Base-by-base conservation (phyloP, 345 rosid species). In the Gossypium sturtianum region DNA sequence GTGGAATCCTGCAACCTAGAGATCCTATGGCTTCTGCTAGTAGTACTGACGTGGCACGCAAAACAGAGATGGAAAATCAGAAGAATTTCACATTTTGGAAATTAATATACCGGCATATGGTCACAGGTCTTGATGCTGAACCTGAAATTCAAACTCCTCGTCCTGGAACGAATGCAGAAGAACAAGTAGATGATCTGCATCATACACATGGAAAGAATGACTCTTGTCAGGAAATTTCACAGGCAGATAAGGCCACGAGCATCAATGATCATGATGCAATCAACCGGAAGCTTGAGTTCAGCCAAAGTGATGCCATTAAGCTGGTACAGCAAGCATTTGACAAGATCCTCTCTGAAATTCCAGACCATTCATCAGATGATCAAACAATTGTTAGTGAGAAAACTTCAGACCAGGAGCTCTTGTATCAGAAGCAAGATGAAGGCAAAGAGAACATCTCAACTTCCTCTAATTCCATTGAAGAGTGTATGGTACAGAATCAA, bases 311-410 rank as follows among this genome's bases (percentile, higher is more conserved):
- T 75, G 96, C 93, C 45, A 77, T 93, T 78, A 87, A 85, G 78
- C 76, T 91, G 71, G 91, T 95, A 59, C 86, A 84, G 82, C 93
- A 89, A 85, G 98, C 97, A 15, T 86, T 95, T 34, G 92, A 85
- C 73, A 90, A 85, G 75, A 88, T 95, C 77, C 93, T 95, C 38
- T 83, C 87, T 72, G 96, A 91, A 76, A 88, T 86, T 48, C 94
- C 87, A 12, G 93, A 87, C 53, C 81, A 80, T 71, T 83, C 88
- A 27, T 81, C 86, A 15, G 87, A 89, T 76, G 88, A 85, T 75
- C 89, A 88, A 65, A 87, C 88, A 15, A 72, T 74, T n/a, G 65
- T 56, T 23, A 76, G 84, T 53, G 86, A 82, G 47, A 72, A 57
- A 48, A 59, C 74, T 49, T 77, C 79, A 16, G 91, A 83, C 51